phyloP scores from a whole-genome alignment of 768 basidiomycete species.

The Kwoniella heveanensis region DNA sequence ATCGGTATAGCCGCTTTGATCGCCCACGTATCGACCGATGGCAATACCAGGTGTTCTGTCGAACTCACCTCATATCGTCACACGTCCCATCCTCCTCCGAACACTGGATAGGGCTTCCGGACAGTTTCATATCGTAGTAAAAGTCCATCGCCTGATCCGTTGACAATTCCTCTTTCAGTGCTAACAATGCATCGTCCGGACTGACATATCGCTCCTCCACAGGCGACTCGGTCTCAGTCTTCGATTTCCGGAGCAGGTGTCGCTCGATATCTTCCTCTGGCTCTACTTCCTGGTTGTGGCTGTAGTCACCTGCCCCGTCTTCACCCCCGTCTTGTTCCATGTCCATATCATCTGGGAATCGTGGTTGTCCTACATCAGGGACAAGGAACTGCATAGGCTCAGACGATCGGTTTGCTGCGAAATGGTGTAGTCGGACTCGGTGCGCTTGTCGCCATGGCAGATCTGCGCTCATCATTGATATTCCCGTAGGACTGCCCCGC shows the following conservation, averaged over 20 bases:
- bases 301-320: constrained; percentile 14
- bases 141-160: constrained; percentile 37
- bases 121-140: constrained; percentile 52
- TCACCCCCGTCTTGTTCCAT: constrained; percentile 7
- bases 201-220: not conserved
- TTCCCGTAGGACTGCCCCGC: constrained; percentile 54
- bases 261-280: constrained; percentile 5
- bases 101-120: constrained; percentile 53
- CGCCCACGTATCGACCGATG: too few species aligned
- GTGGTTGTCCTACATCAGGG: constrained; percentile 39
- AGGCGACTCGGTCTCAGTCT: not conserved
- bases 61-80: constrained; percentile 48
- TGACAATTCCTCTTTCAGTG: constrained; percentile 24
- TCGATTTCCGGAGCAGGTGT: not conserved
- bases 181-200: constrained; percentile 23
- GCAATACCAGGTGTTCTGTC: not conserved
- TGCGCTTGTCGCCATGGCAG: constrained; percentile 50
- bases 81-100: constrained; percentile 54
- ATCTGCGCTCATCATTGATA: constrained; percentile 51
- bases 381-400: constrained; percentile 32
- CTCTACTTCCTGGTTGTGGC: not conserved
- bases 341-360: not conserved
- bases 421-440: constrained; percentile 51
- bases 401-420: constrained; percentile 43
- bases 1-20: too few species aligned